Conservation (phyloP, 148 eudicot genomes). For the Heliosperma pusillum region DNA sequence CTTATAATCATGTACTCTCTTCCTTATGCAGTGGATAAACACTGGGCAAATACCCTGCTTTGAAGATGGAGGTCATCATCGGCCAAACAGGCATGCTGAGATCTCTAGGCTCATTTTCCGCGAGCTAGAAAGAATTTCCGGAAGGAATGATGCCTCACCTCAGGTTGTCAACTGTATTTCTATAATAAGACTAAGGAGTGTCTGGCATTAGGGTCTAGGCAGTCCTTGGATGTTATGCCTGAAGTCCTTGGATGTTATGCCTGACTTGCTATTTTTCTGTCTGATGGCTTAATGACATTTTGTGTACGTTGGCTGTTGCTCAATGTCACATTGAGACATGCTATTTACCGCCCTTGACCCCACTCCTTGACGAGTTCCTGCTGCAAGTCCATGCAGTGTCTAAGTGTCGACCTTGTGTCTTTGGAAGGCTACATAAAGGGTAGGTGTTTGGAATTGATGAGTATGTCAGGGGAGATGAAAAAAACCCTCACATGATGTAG, state of each 20-base stretch:
- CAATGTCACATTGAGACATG: neutral
- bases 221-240: neutral
- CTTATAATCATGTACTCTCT: neutral
- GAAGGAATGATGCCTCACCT: slow-evolving; percentile 60
- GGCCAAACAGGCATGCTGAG: slow-evolving; percentile 96
- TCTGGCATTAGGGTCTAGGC: neutral
- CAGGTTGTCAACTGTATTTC: slow-evolving; percentile 44
- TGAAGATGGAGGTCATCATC: slow-evolving; percentile 94
- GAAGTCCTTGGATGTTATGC: neutral
- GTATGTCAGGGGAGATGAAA: neutral
- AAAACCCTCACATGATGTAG: neutral
- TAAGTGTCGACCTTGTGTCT: neutral
- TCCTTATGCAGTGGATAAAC: slow-evolving; percentile 84
- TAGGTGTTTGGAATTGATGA: neutral
- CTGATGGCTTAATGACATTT: neutral
- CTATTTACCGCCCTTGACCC: neutral
- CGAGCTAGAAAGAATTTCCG: slow-evolving; percentile 69
- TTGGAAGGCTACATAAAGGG: neutral
- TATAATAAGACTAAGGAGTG: neutral
- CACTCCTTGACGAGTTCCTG: neutral
- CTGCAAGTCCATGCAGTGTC: neutral
- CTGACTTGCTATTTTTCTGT: neutral
- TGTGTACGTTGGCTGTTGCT: neutral
- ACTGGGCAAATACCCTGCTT: slow-evolving; percentile 94
- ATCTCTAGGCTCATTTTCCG: slow-evolving; percentile 90